phyloP scores from a whole-genome alignment of 805 yeast genomes.

The Kuraishia cidri region DNA sequence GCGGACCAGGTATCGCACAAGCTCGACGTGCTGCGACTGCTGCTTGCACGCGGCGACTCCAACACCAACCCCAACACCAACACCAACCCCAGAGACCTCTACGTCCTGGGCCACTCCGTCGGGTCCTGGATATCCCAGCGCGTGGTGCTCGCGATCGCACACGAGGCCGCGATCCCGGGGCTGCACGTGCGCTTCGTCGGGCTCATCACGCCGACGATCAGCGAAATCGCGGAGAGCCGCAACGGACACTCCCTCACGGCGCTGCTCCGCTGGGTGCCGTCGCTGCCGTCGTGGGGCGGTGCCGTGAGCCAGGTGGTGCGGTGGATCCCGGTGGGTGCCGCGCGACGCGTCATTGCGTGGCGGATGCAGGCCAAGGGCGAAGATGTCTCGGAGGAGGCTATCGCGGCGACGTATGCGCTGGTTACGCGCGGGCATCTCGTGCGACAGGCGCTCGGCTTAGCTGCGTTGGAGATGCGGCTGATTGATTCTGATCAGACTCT shows the following conservation, averaged over 20 bases:
- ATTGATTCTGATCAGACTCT: not conserved
- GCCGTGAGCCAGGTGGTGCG: not conserved
- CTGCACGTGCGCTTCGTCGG: conserved; percentile 38
- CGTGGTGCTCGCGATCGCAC: conserved; percentile 22
- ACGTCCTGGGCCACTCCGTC: conserved; percentile 60
- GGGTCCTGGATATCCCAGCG: conserved; percentile 61
- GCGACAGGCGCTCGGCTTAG: conserved; percentile 1
- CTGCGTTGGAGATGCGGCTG: conserved; percentile 1
- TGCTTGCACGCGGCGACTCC: conserved; percentile 11
- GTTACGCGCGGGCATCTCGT: not conserved
- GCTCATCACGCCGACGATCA: conserved; percentile 61
- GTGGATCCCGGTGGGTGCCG: not conserved
- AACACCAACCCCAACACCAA: conserved; percentile 6
- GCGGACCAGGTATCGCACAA: conserved; percentile 55
- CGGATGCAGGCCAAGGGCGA: conserved; percentile 3
- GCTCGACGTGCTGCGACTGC: conserved; percentile 32
- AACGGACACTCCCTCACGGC: conserved; percentile 3
- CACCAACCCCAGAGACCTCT: conserved; percentile 22
- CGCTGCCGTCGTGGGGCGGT: not conserved
- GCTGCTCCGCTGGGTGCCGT: not conserved
- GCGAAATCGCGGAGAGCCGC: conserved; percentile 40
- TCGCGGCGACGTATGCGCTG: conserved; percentile 4
- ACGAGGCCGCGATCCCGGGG: conserved; percentile 13
- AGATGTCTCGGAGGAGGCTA: conserved; percentile 9
- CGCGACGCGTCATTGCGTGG: not conserved